These are phyloP conservation scores for Abrus precatorius DNA, from an alignment of 306 rosid species.

Conservation along the genomic window DNA sequence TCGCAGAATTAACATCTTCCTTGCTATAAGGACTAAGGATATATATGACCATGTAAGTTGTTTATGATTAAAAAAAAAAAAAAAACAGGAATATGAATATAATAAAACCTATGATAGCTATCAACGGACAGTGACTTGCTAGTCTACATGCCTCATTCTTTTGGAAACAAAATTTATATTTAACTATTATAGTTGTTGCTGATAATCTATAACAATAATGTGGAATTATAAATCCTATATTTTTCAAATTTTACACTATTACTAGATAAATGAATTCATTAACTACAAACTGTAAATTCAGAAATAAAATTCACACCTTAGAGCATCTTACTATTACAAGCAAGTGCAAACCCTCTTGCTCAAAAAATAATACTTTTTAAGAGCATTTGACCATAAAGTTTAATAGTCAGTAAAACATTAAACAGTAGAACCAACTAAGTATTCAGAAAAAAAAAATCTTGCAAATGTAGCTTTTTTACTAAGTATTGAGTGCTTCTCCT, in stretches of 20 bases:
- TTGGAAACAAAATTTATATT: too few relatives aligned
- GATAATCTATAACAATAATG: background rate
- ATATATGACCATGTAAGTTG: too few relatives aligned
- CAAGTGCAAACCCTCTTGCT: slow-evolving; percentile 5
- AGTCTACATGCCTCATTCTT: too few relatives aligned
- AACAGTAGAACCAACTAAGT: background rate
- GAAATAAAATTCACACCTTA: background rate
- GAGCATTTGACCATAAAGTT: background rate
- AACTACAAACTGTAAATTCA: background rate
- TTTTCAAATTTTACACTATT: background rate
- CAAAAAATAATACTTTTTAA: too few relatives aligned
- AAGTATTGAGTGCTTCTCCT: background rate
- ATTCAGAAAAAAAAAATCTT: background rate
- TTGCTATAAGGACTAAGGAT: too few relatives aligned
- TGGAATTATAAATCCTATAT: background rate
- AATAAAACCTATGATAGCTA: too few relatives aligned
- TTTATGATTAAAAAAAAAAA: too few relatives aligned
- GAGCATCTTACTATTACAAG: background rate
- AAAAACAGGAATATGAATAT: too few relatives aligned
- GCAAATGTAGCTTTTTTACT: background rate
- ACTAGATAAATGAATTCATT: background rate
- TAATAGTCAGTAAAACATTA: background rate
- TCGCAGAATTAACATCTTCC: too few relatives aligned
- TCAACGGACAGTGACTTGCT: too few relatives aligned
- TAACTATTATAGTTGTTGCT: too few relatives aligned